These are phyloP conservation scores for Leishmania turanica DNA, from an alignment of 208 protist genomes.

Conservation along the genomic window DNA sequence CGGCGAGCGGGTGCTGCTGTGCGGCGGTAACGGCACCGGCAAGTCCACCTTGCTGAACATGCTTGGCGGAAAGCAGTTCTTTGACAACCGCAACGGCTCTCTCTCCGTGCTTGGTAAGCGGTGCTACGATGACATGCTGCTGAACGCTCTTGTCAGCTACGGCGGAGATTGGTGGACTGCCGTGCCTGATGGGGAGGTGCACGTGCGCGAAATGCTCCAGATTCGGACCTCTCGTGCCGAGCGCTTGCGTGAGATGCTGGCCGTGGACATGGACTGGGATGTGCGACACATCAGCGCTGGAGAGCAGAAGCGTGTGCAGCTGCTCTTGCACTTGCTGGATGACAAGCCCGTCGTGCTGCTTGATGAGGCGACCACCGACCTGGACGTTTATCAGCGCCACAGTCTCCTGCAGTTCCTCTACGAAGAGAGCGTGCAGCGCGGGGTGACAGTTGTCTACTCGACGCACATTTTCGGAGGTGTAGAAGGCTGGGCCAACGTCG, in stretches of 20 bases:
- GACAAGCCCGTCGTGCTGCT: constrained; percentile 77
- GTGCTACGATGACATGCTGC: constrained; percentile 84
- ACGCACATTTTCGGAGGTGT: constrained; percentile 95
- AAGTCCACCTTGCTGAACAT: constrained; percentile 95
- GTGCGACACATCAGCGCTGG: constrained; percentile 83
- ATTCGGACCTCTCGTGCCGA: constrained; percentile 51
- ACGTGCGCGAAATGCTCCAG: constrained; percentile 68
- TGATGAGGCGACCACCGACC: constrained; percentile 92
- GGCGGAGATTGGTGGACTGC: constrained; percentile 80
- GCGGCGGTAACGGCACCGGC: constrained; percentile 94
- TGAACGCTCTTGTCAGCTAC: constrained; percentile 65
- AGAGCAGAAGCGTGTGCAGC: constrained; percentile 88
- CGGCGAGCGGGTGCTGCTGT: constrained; percentile 84
- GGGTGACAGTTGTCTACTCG: constrained; percentile 89
- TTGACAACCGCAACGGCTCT: constrained; percentile 48
- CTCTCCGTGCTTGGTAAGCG: constrained; percentile 68
- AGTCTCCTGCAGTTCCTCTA: constrained; percentile 83
- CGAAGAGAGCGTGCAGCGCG: constrained; percentile 72
- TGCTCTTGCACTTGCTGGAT: constrained; percentile 71
- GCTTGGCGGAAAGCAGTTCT: constrained; percentile 87
- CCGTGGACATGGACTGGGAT: constrained; percentile 84
- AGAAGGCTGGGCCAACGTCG: constrained; percentile 74
- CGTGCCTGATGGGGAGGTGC: constrained; percentile 71
- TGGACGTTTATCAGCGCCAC: constrained; percentile 89
- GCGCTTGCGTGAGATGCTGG: constrained; percentile 58